A percentile compares a stretch with the other conserved stretches of the same genome.
These are phyloP conservation scores for Ascochyta koolunga DNA, from an alignment of 2,329 filamentous ascomycete genomes.

Conservation along the genomic window DNA sequence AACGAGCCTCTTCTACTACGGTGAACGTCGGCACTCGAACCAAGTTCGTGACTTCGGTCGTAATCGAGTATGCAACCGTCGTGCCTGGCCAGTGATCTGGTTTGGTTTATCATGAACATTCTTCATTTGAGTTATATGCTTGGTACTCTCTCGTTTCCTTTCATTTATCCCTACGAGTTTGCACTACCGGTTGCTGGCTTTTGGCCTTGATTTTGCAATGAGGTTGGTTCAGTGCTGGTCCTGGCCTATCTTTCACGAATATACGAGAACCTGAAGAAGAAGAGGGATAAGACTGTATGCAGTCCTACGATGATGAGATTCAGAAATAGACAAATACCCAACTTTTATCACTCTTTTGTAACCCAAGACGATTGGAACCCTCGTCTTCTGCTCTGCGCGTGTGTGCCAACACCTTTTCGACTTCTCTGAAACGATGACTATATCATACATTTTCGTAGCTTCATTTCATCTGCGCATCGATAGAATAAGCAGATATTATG, in stretches of 20 bases:
- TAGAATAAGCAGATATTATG: background rate
- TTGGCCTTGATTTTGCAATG: background rate
- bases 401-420: too few species aligned
- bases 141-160: background rate
- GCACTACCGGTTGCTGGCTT: background rate
- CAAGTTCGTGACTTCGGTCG: conserved; percentile 21
- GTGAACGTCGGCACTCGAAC: conserved; percentile 16
- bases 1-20: conserved; percentile 4
- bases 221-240: conserved; percentile 6
- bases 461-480: too few species aligned
- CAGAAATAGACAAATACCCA: background rate
- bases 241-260: background rate
- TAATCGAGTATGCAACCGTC: conserved; percentile 26
- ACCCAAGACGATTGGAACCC: background rate
- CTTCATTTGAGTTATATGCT: background rate
- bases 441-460: too few species aligned
- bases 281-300: background rate
- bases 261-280: background rate
- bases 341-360: background rate
- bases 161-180: background rate
- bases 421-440: too few species aligned
- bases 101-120: background rate
- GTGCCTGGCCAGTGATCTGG: conserved; percentile 7
- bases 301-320: too few species aligned
- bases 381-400: too few species aligned